phyloP scores from a whole-genome alignment of 495 filamentous ascomycete genomes.

The Penicillium cosmopolitanum region DNA sequence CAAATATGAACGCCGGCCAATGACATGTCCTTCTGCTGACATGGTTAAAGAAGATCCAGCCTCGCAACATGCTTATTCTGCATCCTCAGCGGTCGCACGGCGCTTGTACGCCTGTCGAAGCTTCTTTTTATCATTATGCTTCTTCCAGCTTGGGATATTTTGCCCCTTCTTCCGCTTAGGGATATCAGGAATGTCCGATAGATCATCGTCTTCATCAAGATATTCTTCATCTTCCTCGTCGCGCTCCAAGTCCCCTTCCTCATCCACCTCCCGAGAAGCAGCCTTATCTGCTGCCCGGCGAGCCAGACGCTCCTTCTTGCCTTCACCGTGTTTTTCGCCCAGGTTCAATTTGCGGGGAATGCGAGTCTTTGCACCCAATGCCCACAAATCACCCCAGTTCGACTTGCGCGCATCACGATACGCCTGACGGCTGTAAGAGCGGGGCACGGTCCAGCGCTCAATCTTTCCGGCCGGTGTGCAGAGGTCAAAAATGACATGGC shows the following conservation, averaged over 20 bases:
- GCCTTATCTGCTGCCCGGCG: constrained; percentile 40
- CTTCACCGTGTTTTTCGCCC: constrained; percentile 60
- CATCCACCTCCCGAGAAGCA: constrained; percentile 27
- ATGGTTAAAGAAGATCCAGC: not conserved
- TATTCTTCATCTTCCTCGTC: constrained; percentile 33
- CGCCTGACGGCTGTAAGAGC: constrained; percentile 74
- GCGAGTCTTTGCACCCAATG: constrained; percentile 88
- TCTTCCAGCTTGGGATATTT: constrained; percentile 52
- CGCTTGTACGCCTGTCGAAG: constrained; percentile 46
- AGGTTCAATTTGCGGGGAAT: constrained; percentile 62
- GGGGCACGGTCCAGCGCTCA: constrained; percentile 94
- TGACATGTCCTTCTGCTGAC: not conserved
- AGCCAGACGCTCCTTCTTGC: constrained; percentile 51
- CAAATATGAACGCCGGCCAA: constrained; percentile 20
- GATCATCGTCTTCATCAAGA: constrained; percentile 20
- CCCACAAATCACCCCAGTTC: constrained; percentile 93
- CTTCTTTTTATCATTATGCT: constrained; percentile 48
- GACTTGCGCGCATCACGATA: constrained; percentile 92
- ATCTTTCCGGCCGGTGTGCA: constrained; percentile 85
- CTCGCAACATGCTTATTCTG: constrained; percentile 9
- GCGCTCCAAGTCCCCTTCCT: constrained; percentile 16
- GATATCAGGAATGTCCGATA: constrained; percentile 22
- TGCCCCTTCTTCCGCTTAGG: constrained; percentile 43
- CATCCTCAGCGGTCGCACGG: constrained; percentile 30
- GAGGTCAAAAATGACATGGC: constrained; percentile 86